phyloP scores from a whole-genome alignment of 1,284 basidiomycete species.

The Melampsora americana region DNA sequence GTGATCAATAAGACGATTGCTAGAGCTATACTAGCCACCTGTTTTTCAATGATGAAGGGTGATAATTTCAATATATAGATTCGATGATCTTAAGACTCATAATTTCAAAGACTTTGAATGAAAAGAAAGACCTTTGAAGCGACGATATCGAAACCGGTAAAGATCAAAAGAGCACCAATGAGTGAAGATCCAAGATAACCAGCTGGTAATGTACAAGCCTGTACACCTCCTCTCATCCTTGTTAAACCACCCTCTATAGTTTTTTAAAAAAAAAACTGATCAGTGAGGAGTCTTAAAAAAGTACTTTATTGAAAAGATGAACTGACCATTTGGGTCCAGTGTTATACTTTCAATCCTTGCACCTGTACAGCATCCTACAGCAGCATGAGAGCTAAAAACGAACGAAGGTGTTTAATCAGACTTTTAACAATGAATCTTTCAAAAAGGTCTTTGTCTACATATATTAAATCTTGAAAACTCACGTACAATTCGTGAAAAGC shows the following conservation, averaged over 20 bases:
- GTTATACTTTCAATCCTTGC: constrained; percentile 84
- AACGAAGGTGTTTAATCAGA: too few relatives aligned
- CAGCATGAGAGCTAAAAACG: constrained; percentile 51
- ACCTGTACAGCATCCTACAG: constrained; percentile 69
- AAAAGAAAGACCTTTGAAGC: constrained; percentile 78
- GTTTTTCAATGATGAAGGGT: constrained; percentile 59
- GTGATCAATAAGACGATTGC: constrained; percentile 29
- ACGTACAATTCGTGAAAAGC: constrained; percentile 37
- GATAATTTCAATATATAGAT: constrained; percentile 5
- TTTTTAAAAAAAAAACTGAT: neutral
- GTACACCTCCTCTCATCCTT: constrained; percentile 84
- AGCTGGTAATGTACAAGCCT: constrained; percentile 72
- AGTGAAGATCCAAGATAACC: constrained; percentile 88
- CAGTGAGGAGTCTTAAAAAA: constrained; percentile 57
- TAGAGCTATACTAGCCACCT: constrained; percentile 42
- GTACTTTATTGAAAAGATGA: neutral
- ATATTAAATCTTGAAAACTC: neutral
- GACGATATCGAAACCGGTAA: constrained; percentile 85
- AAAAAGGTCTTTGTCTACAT: too few relatives aligned
- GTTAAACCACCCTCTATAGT: constrained; percentile 75
- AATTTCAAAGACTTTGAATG: constrained; percentile 54
- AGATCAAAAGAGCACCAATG: constrained; percentile 82
- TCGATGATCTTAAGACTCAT: constrained; percentile 50
- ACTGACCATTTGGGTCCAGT: constrained; percentile 54
- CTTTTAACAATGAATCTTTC: too few relatives aligned